phyloP scores from a whole-genome alignment of 2,329 filamentous ascomycete genomes.

The Remersonia thermophila region DNA sequence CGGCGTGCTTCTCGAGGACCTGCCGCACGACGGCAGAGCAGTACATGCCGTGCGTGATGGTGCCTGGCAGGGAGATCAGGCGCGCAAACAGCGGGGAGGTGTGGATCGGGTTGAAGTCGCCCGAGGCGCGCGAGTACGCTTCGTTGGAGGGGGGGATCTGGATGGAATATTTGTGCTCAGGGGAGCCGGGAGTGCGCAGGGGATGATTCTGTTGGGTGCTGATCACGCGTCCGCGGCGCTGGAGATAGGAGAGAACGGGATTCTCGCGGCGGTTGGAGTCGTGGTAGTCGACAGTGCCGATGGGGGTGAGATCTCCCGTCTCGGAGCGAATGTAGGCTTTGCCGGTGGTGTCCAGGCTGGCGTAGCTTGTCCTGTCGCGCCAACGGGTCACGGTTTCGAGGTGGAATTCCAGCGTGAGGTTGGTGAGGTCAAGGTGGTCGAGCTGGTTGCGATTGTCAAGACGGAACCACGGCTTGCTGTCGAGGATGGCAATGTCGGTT shows the following conservation, averaged over 20 bases:
- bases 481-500: not conserved
- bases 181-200: not conserved
- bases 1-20: constrained; percentile 12
- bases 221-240: not conserved
- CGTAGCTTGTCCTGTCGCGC: not conserved
- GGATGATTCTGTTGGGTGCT: not conserved
- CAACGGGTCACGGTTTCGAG: constrained; percentile 1
- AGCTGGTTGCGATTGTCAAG: not conserved
- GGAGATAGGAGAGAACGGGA: constrained; percentile 1
- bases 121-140: constrained; percentile 20
- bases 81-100: constrained; percentile 24
- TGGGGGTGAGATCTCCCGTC: not conserved
- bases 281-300: constrained; percentile 2
- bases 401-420: constrained; percentile 1
- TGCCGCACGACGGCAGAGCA: constrained; percentile 21
- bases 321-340: constrained; percentile 1
- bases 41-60: constrained; percentile 31
- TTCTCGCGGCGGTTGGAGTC: not conserved
- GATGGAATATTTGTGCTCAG: not conserved
- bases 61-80: constrained; percentile 24
- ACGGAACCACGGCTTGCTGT: constrained; percentile 1
- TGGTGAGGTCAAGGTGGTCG: constrained; percentile 1
- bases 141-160: not conserved
- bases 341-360: not conserved
- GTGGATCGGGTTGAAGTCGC: constrained; percentile 31